Evolutionary conservation across 495 filamentous ascomycete species (phyloP).

Genomic region (Aspergillus funiculosus): DNA sequence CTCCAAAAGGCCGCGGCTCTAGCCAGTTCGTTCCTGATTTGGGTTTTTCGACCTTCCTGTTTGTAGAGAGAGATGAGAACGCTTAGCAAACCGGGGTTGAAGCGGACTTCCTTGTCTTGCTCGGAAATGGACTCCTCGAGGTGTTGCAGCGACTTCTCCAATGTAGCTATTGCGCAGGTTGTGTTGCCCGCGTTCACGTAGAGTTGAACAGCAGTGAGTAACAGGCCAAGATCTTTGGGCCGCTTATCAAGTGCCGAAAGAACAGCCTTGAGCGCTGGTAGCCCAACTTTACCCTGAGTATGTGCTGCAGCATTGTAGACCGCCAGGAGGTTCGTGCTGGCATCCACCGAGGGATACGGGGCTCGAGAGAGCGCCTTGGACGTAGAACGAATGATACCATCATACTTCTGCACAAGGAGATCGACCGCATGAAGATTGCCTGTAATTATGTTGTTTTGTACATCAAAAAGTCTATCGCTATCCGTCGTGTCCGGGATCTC

Average conservation of each 20-base stretch:
- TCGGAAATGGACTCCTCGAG: conserved; percentile 63
- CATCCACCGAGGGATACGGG: conserved; percentile 49
- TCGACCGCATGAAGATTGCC: conserved; percentile 68
- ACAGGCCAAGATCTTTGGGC: conserved; percentile 76
- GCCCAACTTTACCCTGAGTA: conserved; percentile 55
- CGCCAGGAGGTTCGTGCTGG: conserved; percentile 57
- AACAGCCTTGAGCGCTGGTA: conserved; percentile 66
- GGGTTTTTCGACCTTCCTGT: conserved; percentile 66
- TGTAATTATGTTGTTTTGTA: conserved; percentile 61
- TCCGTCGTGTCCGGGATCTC: conserved; percentile 50
- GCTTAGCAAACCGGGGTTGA: conserved; percentile 81
- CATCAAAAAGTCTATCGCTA: conserved; percentile 70
- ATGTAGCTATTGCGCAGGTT: conserved; percentile 63
- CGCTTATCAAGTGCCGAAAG: conserved; percentile 67
- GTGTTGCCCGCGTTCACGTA: conserved; percentile 71
- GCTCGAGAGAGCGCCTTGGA: conserved; percentile 49
- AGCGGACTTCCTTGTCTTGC: conserved; percentile 62
- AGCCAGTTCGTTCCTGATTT: conserved; percentile 64
- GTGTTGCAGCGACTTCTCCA: conserved; percentile 67
- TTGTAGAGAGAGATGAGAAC: conserved; percentile 76
- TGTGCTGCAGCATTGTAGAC: conserved; percentile 78
- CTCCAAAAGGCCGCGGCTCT: conserved; percentile 83
- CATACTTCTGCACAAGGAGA: conserved; percentile 71
- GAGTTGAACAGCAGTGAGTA: conserved; percentile 78
- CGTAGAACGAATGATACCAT: conserved; percentile 64